These are phyloP conservation scores for Phaeosphaeriaceae sp. DNA, from an alignment of 2,329 filamentous ascomycete genomes.

Conservation along the genomic window DNA sequence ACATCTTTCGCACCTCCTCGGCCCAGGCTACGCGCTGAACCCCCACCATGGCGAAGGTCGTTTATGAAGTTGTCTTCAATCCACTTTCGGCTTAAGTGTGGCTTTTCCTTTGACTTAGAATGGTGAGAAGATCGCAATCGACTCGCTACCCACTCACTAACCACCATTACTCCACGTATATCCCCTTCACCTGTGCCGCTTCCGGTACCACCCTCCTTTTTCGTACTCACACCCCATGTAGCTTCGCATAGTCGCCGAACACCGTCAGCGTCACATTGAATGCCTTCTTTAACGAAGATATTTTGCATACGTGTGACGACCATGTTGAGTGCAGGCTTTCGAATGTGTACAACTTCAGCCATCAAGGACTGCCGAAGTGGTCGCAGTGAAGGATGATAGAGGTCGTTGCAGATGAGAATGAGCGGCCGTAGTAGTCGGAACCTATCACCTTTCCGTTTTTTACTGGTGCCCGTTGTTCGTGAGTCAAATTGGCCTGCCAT, in stretches of 20 bases:
- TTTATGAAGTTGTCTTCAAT: constrained; percentile 74
- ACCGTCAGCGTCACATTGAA: constrained; percentile 86
- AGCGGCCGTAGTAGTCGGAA: constrained; percentile 88
- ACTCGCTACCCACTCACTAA: constrained; percentile 84
- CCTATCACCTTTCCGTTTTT: constrained; percentile 79
- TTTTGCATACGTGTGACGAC: constrained; percentile 80
- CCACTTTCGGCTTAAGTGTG: constrained; percentile 74
- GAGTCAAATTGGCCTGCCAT: constrained; percentile 36
- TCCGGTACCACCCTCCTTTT: constrained; percentile 67
- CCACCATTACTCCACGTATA: constrained; percentile 82
- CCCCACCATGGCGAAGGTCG: constrained; percentile 72
- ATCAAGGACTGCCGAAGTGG: constrained; percentile 83
- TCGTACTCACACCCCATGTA: constrained; percentile 77
- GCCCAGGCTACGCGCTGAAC: constrained; percentile 73
- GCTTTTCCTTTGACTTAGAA: constrained; percentile 44
- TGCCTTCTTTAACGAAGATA: constrained; percentile 88
- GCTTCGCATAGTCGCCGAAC: constrained; percentile 84
- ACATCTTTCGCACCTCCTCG: constrained; percentile 76
- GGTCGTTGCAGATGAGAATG: constrained; percentile 95
- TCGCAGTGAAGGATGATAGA: constrained; percentile 88
- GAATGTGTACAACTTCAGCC: constrained; percentile 90
- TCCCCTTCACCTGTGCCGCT: constrained; percentile 73
- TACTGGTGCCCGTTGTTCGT: constrained; percentile 45
- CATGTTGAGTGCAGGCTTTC: constrained; percentile 85
- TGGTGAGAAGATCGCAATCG: constrained; percentile 62